phyloP scores from a whole-genome alignment of 2,329 filamentous ascomycete species.

The Ophiocordyceps camponoti-saundersi region DNA sequence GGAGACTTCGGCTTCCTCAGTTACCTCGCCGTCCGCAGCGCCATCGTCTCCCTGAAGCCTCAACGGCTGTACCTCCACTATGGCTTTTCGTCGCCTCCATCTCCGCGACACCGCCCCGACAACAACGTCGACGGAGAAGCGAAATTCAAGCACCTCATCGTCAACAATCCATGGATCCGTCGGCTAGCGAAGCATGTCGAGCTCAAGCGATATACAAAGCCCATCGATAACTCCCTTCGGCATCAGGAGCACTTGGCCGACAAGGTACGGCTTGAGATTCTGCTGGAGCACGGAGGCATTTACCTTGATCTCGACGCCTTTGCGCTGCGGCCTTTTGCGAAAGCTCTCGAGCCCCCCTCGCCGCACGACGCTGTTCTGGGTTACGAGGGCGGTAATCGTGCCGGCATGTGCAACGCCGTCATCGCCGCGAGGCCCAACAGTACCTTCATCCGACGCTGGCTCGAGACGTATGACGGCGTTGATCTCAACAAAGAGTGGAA shows the following conservation, averaged over 20 bases:
- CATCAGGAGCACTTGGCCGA: constrained; percentile 3
- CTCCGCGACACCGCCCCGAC: background rate
- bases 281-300: constrained; percentile 4
- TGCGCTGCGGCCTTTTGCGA: constrained; percentile 3
- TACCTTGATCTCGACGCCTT: constrained; percentile 4
- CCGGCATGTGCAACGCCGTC: constrained; percentile 4
- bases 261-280: constrained; percentile 2
- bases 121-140: background rate
- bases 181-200: constrained; percentile 2
- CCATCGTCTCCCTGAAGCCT: constrained; percentile 3
- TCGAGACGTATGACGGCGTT: constrained; percentile 1
- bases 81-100: background rate
- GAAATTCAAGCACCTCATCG: background rate
- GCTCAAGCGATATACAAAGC: constrained; percentile 1
- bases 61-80: constrained; percentile 2
- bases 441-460: constrained; percentile 3
- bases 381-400: constrained; percentile 4
- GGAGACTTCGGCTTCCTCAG: constrained; percentile 4
- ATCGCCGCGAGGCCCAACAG: constrained; percentile 5
- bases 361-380: constrained; percentile 3
- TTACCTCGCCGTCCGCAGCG: constrained; percentile 5
- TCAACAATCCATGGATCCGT: constrained; percentile 3
- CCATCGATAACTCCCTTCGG: background rate
- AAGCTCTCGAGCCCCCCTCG: constrained; percentile 1
- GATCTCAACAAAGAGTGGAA: constrained; percentile 1